A percentile compares a stretch with the other conserved stretches of the same genome.
These are phyloP conservation scores for Xylaria curta DNA, from an alignment of 495 filamentous ascomycete genomes.

Conservation along the genomic window DNA sequence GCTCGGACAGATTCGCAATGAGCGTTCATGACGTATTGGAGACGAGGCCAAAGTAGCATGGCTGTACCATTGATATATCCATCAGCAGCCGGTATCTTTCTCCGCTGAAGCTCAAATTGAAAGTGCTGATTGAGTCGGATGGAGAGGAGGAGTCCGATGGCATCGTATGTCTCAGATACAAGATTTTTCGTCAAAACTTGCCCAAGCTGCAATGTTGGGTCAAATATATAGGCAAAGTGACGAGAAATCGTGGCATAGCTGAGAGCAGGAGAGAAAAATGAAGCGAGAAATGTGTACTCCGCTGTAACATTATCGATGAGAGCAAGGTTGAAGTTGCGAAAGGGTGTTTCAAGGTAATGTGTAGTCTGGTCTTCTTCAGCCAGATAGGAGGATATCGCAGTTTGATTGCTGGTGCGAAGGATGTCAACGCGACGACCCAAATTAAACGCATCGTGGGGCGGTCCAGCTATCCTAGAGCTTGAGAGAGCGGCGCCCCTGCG, in stretches of 20 bases:
- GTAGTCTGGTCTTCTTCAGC: slow-evolving; percentile 86
- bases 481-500: slow-evolving; percentile 61
- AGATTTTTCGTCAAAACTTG: slow-evolving; percentile 77
- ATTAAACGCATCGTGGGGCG: slow-evolving; percentile 85
- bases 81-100: slow-evolving; percentile 87
- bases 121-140: slow-evolving; percentile 94
- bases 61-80: slow-evolving; percentile 91
- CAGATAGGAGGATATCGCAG: slow-evolving; percentile 78
- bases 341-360: slow-evolving; percentile 88
- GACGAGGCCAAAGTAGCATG: slow-evolving; percentile 95
- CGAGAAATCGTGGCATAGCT: slow-evolving; percentile 63
- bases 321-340: slow-evolving; percentile 92
- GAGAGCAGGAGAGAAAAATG: slow-evolving; percentile 77
- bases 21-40: slow-evolving; percentile 91
- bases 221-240: slow-evolving; percentile 82
- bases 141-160: slow-evolving; percentile 82
- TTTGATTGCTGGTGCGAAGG: slow-evolving; percentile 69
- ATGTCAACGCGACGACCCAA: slow-evolving; percentile 84
- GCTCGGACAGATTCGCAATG: slow-evolving; percentile 84
- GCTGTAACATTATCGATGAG: slow-evolving; percentile 92
- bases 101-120: slow-evolving; percentile 89
- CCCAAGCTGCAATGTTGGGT: slow-evolving; percentile 81
- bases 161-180: slow-evolving; percentile 77
- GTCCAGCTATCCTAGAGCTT: slow-evolving; percentile 56
- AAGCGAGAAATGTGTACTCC: slow-evolving; percentile 90